Base-by-base conservation (phyloP, 495 filamentous ascomycete genomes). In the Hypoxylon cercidicola region DNA sequence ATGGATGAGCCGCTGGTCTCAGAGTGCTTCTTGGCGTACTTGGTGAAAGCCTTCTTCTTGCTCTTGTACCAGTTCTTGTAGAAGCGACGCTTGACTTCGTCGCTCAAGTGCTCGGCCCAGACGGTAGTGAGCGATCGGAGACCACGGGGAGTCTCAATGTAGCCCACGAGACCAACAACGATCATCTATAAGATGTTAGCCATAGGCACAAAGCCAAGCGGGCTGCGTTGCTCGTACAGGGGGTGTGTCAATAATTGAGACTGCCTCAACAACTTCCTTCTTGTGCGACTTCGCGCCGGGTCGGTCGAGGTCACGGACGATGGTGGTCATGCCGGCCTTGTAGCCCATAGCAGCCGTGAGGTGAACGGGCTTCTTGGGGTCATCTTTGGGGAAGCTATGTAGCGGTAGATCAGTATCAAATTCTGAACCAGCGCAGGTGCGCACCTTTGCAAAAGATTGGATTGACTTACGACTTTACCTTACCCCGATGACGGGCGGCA, bases 11-110 rank as follows among this genome's bases (percentile, higher is more conserved):
- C 94, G 81, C 75, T 88, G 84, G 82, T 89, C 80, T 97, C 93
- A 70, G 96, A 90, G 89, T 98, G 92, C 88, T 96, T 94, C 92
- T 97, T 98, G 87, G 96, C 91, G 83, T 99, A 99, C 87, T 96
- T 97, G 85, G 96, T 99, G 87, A 98, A 99, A 58, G 96, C 96
- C 93, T 99, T 99, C 92, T 97, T 98, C 93, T 99, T 99, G 87
- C 87, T 90, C 87, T 96, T 96, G 91, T 99, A 99, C 96, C 96
- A 99, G 88, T 99, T 99, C 93, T 99, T 99, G 90, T 99, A 99
- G 92, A 99, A 99, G 78, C 96, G 93, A 69, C 96, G 90, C 87
- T 96, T 97, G 81, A 99, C 79, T 85, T 97, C 96, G 80, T 99
- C 96, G 82, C 89, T 90, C 78, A 99, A 80, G 82, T 99, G 96